Evolutionary conservation across 2,329 filamentous ascomycete species (phyloP), one percentile per base, ranked within the genome.

Genomic region (Botrytis tulipae): DNA sequence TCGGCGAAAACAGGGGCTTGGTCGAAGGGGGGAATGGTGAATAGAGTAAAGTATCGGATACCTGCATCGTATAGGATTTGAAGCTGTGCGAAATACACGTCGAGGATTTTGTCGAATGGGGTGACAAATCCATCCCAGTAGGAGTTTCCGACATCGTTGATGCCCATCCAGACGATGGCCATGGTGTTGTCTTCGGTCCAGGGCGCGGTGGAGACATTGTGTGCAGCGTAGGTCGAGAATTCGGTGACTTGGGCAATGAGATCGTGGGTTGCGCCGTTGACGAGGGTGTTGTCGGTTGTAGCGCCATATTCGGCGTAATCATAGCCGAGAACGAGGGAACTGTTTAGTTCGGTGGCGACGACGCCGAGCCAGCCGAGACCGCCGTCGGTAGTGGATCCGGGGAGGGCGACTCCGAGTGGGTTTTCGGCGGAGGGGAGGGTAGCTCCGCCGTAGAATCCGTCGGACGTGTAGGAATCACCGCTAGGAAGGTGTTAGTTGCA

Each of bases 221-320:
- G 69, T 14, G 69, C 59, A 2, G 59, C 35, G 59, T 71, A 71
- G 10, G 57, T 48, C 9, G 54, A 22, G n/a, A 71, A 71, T 42
- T 71, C 69, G 7, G 25, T 63, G 6, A 63, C 69, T 40, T 63
- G 69, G 7, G 69, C 37, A 12, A 71, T 42, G 44, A 71, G 59
- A 71, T 71, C 69, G 18, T 71, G 22, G 29, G 59, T 71, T 2
- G 59, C 59, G 10, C 69, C 69, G 2, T 32, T 63, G 2, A 63
- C 69, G 7, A 71, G 57, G 20, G 22, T 42, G 14, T 71, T 71
- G 25, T 71, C 69, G 3, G 69, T 71, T 1, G 69, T 63, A 4
- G 69, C 69, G 32, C 69, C 69, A 20, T 71, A 71, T 63, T 71
- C 69, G 25, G 69, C 69, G 25, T 59, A 71, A 42, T 71, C 44